phyloP scores from a whole-genome alignment of 371 early-diverging fungal species.

The Thermomucor indicae-seudaticae region DNA sequence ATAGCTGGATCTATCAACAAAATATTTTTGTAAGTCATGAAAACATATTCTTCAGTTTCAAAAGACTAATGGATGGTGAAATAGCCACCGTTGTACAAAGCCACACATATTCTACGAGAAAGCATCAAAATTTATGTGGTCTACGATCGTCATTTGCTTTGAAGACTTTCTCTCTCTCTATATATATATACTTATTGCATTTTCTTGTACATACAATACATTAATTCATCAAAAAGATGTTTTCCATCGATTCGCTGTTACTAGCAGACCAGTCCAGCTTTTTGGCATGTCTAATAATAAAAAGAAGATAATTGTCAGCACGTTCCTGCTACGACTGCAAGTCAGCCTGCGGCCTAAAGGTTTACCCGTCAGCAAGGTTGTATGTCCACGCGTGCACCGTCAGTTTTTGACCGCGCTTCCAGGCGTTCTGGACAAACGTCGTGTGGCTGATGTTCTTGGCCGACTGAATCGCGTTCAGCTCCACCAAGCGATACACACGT shows the following conservation, averaged over 20 bases:
- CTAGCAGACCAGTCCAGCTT: slow-evolving; percentile 12
- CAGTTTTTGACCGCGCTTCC: slow-evolving; percentile 72
- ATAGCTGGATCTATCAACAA: slow-evolving; percentile 10
- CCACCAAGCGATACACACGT: slow-evolving; percentile 52
- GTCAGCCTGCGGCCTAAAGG: too few relatives aligned
- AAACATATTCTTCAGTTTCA: too few relatives aligned
- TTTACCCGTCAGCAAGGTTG: slow-evolving; percentile 65
- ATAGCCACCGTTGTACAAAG: slow-evolving; percentile 10
- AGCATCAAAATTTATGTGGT: slow-evolving; percentile 15
- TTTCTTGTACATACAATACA: neutral
- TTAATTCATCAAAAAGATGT: slow-evolving; percentile 6
- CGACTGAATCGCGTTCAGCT: slow-evolving; percentile 74
- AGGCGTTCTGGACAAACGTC: slow-evolving; percentile 80
- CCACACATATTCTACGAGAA: slow-evolving; percentile 14
- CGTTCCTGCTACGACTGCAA: too few relatives aligned
- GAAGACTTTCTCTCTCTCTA: neutral
- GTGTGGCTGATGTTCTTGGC: slow-evolving; percentile 72
- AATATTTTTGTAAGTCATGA: slow-evolving; percentile 4
- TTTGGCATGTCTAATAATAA: slow-evolving; percentile 1
- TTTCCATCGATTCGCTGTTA: slow-evolving; percentile 1
- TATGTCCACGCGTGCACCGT: slow-evolving; percentile 86
- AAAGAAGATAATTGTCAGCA: too few relatives aligned
- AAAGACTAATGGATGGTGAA: too few relatives aligned
- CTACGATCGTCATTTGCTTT: slow-evolving; percentile 13
- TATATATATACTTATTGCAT: neutral